These are phyloP conservation scores for Chlorella ohadii DNA, from an alignment of 139 green algal species.

Conservation along the genomic window DNA sequence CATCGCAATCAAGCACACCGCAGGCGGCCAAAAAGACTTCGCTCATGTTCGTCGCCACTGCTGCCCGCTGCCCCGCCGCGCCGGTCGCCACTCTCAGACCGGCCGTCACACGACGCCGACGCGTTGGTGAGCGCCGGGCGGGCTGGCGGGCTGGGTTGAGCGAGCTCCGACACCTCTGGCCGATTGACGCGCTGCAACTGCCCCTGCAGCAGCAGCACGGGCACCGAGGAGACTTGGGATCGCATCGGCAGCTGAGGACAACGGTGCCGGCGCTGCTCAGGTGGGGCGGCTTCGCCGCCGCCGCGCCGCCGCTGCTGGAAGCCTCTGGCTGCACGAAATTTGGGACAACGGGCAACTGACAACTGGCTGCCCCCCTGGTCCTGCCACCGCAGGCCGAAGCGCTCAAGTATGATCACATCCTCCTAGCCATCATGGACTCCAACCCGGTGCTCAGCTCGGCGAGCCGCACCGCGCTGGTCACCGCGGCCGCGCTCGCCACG, in stretches of 20 bases:
- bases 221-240: neutral
- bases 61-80: neutral
- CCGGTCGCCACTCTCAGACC: neutral
- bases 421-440: constrained; percentile 40
- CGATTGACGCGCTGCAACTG: too few relatives aligned
- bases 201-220: neutral
- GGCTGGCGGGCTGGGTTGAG: neutral
- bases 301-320: neutral
- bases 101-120: neutral
- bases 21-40: too few relatives aligned
- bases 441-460: constrained; percentile 28
- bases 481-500: constrained; percentile 21
- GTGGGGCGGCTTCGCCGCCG: neutral
- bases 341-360: too few relatives aligned
- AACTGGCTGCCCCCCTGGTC: neutral
- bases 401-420: constrained; percentile 38
- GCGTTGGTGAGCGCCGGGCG: neutral
- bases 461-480: constrained; percentile 9
- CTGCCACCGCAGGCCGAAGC: neutral
- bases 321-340: too few relatives aligned
- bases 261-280: neutral
- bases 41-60: neutral
- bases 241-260: neutral
- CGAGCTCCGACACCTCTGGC: neutral
- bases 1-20: too few relatives aligned